Base-by-base conservation (phyloP, 495 filamentous ascomycete species). In the Aspergillus nidulans region DNA sequence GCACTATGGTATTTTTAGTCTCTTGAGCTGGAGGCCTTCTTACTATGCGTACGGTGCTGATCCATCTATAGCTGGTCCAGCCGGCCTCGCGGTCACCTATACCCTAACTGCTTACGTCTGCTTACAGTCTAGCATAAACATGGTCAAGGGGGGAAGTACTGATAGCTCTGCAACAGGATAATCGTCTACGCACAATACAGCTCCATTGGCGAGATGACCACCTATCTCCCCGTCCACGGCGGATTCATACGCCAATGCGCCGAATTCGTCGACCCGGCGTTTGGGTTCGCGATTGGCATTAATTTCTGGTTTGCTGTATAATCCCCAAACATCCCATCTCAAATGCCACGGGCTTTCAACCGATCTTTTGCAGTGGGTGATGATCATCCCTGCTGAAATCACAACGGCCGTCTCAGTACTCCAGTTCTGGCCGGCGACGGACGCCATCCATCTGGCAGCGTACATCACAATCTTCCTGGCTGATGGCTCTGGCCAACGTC, bases 281-380 rank as follows among this genome's bases (percentile, higher is more conserved):
- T 58, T 36, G 63, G 66, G 6, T 68, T 68, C 40, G 66, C 66
- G 3, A 58, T 68, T 48, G 66, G 66, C 10, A 54, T 68, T 42
- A 68, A 68, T 38, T 68, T 68, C 25, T 68, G 65, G 65, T 68
- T 68, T 53, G 49, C 63, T 12, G 66, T 66, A 40, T 38, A 59
- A 30, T n/a, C 18, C 12, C 42, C 38, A 12, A 7, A 40, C 38
- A 8, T 40, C n/a, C 7, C 38, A 40, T 4, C 38, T 40, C n/a
- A 9, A 40, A 40, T n/a, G n/a, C n/a, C n/a, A n/a, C n/a, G n/a
- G n/a, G n/a, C n/a, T n/a, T n/a, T n/a, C n/a, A n/a, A n/a, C n/a
- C n/a, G n/a, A n/a, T n/a, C n/a, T n/a, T n/a, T 18, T 7, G 24
- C 15, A 68, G 66, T 68, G 66, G 66, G 66, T 68, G 13, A 64